Percentiles rank a stretch among this genome's conserved stretches.
phyloP scores from a whole-genome alignment of 805 yeast species.

The Lachancea lanzarotensis region DNA sequence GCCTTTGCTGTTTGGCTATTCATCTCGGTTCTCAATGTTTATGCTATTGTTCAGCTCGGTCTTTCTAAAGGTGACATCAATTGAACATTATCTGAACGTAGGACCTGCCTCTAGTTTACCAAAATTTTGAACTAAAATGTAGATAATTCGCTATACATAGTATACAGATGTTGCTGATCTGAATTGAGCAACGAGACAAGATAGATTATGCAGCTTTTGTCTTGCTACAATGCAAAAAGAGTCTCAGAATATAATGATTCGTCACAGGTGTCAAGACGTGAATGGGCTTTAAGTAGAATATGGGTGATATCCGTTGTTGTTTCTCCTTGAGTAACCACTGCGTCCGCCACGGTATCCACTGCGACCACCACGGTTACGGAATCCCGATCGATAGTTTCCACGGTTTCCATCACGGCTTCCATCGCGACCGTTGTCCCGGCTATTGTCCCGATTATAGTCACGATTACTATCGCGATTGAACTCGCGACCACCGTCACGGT shows the following conservation, averaged over 20 bases:
- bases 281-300: constrained; percentile 22
- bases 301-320: constrained; percentile 29
- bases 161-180: not conserved
- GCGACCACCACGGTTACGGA: constrained; percentile 21
- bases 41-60: constrained; percentile 42
- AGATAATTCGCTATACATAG: not conserved
- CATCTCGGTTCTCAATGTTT: constrained; percentile 64
- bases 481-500: constrained; percentile 18
- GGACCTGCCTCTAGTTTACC: not conserved
- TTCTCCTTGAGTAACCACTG: constrained; percentile 18
- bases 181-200: not conserved
- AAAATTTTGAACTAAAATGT: not conserved
- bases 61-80: constrained; percentile 25
- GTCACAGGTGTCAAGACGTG: not conserved
- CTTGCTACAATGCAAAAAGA: not conserved
- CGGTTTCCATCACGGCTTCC: constrained; percentile 30
- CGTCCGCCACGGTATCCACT: constrained; percentile 24
- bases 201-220: not conserved
- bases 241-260: too few species aligned
- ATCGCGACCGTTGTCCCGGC: constrained; percentile 26
- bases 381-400: constrained; percentile 12
- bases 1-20: constrained; percentile 63
- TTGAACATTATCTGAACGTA: not conserved
- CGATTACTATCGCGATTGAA: constrained; percentile 23
- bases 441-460: constrained; percentile 17